Base-by-base conservation (phyloP, 2,329 filamentous ascomycete species). In the Fonsecaea nubica region DNA sequence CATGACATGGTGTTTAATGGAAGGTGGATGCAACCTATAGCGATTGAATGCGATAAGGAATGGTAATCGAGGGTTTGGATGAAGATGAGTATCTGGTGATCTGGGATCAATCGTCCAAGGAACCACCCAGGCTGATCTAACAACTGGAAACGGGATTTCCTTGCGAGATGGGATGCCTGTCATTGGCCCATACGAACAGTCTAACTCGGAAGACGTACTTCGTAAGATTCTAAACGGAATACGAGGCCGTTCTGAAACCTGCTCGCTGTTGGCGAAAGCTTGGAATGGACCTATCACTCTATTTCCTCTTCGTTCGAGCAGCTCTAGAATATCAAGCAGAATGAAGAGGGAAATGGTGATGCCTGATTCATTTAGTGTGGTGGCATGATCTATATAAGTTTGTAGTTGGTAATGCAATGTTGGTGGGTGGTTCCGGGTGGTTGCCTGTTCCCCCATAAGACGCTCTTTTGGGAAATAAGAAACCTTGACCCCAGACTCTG, bases 1-100 rank as follows among this genome's bases (percentile, higher is more conserved):
- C 76, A 91, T 92, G 90, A 82, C 86, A 25, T 92, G 85, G 78
- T 93, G 91, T 77, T 87, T 87, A 35, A 87, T 90, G 82, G 84
- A 69, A 63, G 75, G 66, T 7, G 63, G 66, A 1, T 71, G 71
- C 62, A 67, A 59, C 53, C 30, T 67, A 18, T 69, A 65, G 42
- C 45, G 40, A 59, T 36, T 5, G 4, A 9, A 21, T 25, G 56
- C 32, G n/a, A 25, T 15, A 32, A 32, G 30, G 40, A 7, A 15
- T 13, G 21, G 56, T 12, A 7, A 10, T 58, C 38, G 18, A 35
- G 5, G 12, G 9, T 1, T n/a, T 30, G n/a, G 2, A 45, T n/a
- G 40, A 45, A n/a, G 5, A 18, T 18, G 40, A 15, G n/a, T 45
- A 25, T 30, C 45, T 50, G 45, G 45, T 50, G 18, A 13, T 13